These are phyloP conservation scores for Xylariaceae sp. DNA, from an alignment of 2,329 filamentous ascomycete species.

Conservation along the genomic window DNA sequence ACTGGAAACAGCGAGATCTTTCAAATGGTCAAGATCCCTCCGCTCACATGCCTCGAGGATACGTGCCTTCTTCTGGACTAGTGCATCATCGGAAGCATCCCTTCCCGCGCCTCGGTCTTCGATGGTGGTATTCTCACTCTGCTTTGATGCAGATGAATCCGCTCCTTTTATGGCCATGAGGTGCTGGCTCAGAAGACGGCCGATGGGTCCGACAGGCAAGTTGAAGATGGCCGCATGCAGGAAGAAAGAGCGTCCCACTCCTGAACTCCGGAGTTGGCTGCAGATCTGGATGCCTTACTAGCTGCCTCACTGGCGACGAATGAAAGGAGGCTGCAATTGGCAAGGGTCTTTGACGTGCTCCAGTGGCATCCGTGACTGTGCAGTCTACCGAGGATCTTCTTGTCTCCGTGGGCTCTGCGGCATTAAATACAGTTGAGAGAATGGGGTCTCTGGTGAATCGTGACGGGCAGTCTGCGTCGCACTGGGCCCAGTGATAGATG, in stretches of 20 bases:
- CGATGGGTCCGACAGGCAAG: neutral
- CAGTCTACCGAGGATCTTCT: too few relatives aligned
- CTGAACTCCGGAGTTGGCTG: neutral
- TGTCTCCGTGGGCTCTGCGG: too few relatives aligned
- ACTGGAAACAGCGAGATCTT: constrained; percentile 53
- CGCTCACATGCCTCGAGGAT: constrained; percentile 58
- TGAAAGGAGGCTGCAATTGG: constrained; percentile 6
- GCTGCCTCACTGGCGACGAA: constrained; percentile 9
- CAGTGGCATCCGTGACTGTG: too few relatives aligned
- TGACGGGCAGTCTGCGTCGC: too few relatives aligned
- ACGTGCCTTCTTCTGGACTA: constrained; percentile 32
- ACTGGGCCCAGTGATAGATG: constrained; percentile 7
- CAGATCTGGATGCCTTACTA: constrained; percentile 17
- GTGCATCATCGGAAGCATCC: constrained; percentile 7
- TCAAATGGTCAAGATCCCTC: constrained; percentile 52
- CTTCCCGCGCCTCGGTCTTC: constrained; percentile 1
- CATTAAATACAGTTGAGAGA: too few relatives aligned
- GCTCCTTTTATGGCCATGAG: constrained; percentile 13
- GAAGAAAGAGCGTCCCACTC: too few relatives aligned
- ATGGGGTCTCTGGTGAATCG: too few relatives aligned
- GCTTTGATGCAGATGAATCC: neutral
- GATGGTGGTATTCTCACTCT: constrained; percentile 13
- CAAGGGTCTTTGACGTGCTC: too few relatives aligned
- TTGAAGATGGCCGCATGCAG: neutral
- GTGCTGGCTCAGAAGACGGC: constrained; percentile 4